Conservation (phyloP, 2,329 filamentous ascomycete species). For the Zelopaecilomyces penicillatus region DNA sequence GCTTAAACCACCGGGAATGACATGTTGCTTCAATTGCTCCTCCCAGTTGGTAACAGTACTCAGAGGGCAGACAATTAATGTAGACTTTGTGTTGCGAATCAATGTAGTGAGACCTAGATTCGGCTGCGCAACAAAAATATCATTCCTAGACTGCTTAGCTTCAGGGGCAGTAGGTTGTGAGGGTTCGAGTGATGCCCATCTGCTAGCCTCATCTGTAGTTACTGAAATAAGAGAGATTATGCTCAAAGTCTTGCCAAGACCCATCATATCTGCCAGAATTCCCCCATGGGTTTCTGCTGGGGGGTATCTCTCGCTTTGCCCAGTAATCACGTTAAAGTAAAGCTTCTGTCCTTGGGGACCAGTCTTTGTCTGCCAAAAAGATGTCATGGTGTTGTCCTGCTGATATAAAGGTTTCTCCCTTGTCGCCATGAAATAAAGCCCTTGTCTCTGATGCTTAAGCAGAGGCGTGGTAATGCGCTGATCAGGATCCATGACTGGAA, state of each 20-base stretch:
- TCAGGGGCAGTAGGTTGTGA: conserved; percentile 37
- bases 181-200: conserved; percentile 51
- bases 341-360: conserved; percentile 42
- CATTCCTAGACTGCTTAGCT: conserved; percentile 27
- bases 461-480: conserved; percentile 56
- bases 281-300: conserved; percentile 64
- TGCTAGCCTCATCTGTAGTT: conserved; percentile 52
- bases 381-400: conserved; percentile 54
- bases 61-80: conserved; percentile 78
- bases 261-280: conserved; percentile 80
- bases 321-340: conserved; percentile 83
- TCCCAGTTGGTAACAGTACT: conserved; percentile 94
- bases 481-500: conserved; percentile 65
- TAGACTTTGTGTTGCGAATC: conserved; percentile 65
- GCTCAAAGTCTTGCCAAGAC: conserved; percentile 78
- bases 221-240: conserved; percentile 69
- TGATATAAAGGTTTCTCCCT: conserved; percentile 61
- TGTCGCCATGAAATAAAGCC: conserved; percentile 73
- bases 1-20: conserved; percentile 54
- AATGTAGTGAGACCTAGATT: conserved; percentile 42
- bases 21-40: conserved; percentile 78
- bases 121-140: conserved; percentile 25
- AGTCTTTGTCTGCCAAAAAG: conserved; percentile 65
- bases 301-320: conserved; percentile 48
- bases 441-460: conserved; percentile 83